Conservation (phyloP, 108 stramenopile genomes). For the Cyclotella distinguenda region DNA sequence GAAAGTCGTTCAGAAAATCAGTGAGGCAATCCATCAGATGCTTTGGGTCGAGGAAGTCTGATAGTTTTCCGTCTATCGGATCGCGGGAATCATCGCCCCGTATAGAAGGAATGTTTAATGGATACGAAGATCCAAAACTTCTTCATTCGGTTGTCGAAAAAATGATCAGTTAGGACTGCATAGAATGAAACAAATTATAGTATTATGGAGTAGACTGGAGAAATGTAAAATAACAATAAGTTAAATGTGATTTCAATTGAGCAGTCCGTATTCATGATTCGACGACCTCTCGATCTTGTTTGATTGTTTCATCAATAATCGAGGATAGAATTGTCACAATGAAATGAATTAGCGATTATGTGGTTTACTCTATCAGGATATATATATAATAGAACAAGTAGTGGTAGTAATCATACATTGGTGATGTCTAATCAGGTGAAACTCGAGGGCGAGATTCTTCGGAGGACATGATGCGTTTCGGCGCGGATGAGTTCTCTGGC, state of each 20-base stretch:
- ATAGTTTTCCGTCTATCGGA: constrained; percentile 12
- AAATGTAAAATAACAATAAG: background rate
- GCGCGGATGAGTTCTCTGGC: background rate
- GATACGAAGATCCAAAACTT: constrained; percentile 13
- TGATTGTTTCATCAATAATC: too few species aligned
- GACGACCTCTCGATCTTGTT: too few species aligned
- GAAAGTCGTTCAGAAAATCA: constrained; percentile 2
- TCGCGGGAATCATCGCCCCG: too few species aligned
- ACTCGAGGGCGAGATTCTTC: background rate
- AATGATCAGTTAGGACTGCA: background rate
- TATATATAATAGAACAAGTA: too few species aligned
- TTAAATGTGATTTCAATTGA: background rate
- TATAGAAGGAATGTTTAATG: background rate
- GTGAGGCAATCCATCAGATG: constrained; percentile 7
- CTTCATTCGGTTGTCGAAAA: constrained; percentile 3
- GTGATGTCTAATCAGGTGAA: background rate
- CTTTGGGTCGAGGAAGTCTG: constrained; percentile 12
- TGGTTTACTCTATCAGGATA: too few species aligned
- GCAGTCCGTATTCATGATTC: too few species aligned
- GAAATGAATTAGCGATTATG: too few species aligned
- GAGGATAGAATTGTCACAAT: too few species aligned
- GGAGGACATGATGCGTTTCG: background rate
- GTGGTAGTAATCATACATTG: too few species aligned
- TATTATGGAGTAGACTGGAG: background rate
- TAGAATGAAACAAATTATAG: background rate